Evolutionary conservation across 345 rosid genomes (phyloP), one percentile per base, ranked within the genome.

Genomic region (Barbarea vulgaris): DNA sequence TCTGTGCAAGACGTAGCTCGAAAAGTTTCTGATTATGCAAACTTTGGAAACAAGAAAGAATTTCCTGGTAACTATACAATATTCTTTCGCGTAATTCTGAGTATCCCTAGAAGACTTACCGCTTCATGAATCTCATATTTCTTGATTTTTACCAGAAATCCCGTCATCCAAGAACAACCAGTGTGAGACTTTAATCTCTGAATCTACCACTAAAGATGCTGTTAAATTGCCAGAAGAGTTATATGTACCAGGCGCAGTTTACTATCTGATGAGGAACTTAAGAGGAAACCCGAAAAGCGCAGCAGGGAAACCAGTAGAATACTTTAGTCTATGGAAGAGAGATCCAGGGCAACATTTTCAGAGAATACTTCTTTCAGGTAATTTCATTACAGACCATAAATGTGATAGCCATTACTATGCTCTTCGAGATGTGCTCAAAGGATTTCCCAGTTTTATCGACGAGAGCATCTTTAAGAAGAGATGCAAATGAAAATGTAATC

Each of bases 401-500:
- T 95, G 98, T 33, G 98, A 89, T 73, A 88, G 88, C 83, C 99
- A 95, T 79, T 87, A 86, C 82, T 86, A 81, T 4, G 98, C 97
- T 1, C 74, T 95, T 10, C 73, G 99, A 77, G 99, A 95, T 72
- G 96, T 90, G 17, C 87, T 89, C 21, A 95, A 95, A 86, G 89
- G 90, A 47, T 81, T 92, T 76, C 88, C 96, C 1, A 67, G 65
- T 55, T 76, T 84, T 50, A 46, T 54, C 17, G 81, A 81, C 17
- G 91, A 88, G 48, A 75, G 30, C 62, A 75, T 89, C 64, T 87
- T 91, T 56, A 61, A 52, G 41, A 75, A 70, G 60, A 27, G 25
- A 71, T 64, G 47, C 18, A 27, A 64, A 11, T 77, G 76, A 77
- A 77, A 12, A 46, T 3, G 18, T 21, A 15, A 7, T 53, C 28